These are phyloP conservation scores for Fusarium sacchari DNA, from an alignment of 2,329 filamentous ascomycete species.

Conservation along the genomic window DNA sequence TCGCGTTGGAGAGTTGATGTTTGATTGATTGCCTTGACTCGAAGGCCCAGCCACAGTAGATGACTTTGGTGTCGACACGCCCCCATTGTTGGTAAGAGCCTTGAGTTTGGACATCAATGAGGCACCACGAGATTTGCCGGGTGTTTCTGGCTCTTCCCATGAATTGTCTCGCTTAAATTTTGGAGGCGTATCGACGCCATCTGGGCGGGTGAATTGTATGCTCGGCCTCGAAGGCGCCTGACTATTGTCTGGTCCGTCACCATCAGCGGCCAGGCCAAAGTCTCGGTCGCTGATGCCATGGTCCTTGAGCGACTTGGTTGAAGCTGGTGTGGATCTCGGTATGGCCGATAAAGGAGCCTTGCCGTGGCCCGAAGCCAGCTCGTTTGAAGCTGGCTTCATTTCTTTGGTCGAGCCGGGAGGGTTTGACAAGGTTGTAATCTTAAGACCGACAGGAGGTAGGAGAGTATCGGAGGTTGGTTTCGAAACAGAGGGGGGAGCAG, in stretches of 20 bases:
- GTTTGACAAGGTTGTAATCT: slow-evolving; percentile 6
- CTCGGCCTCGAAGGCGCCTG: slow-evolving; percentile 58
- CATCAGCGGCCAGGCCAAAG: slow-evolving; percentile 18
- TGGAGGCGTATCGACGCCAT: slow-evolving; percentile 59
- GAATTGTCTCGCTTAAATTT: slow-evolving; percentile 71
- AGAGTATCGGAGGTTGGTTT: slow-evolving; percentile 35
- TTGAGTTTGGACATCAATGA: slow-evolving; percentile 84
- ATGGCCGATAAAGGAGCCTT: slow-evolving; percentile 26
- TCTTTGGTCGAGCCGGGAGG: slow-evolving; percentile 16
- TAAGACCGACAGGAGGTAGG: slow-evolving; percentile 34
- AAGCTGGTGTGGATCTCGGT: slow-evolving; percentile 36
- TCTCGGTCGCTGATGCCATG: slow-evolving; percentile 37
- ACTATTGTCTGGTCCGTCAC: slow-evolving; percentile 26
- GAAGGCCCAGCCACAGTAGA: slow-evolving; percentile 43
- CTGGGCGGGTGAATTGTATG: slow-evolving; percentile 77
- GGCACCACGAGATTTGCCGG: slow-evolving; percentile 66
- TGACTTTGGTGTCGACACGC: slow-evolving; percentile 58
- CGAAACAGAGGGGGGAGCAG: slow-evolving; percentile 15
- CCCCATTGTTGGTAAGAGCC: slow-evolving; percentile 70
- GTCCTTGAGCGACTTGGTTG: slow-evolving; percentile 38
- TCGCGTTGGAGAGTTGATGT: slow-evolving; percentile 61
- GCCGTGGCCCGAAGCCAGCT: slow-evolving; percentile 1
- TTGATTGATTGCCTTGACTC: slow-evolving; percentile 54
- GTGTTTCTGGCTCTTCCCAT: slow-evolving; percentile 71
- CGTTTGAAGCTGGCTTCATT: slow-evolving; percentile 17